Evolutionary conservation across 495 filamentous ascomycete species (phyloP).

Genomic region (Hypoxylon fragiforme): DNA sequence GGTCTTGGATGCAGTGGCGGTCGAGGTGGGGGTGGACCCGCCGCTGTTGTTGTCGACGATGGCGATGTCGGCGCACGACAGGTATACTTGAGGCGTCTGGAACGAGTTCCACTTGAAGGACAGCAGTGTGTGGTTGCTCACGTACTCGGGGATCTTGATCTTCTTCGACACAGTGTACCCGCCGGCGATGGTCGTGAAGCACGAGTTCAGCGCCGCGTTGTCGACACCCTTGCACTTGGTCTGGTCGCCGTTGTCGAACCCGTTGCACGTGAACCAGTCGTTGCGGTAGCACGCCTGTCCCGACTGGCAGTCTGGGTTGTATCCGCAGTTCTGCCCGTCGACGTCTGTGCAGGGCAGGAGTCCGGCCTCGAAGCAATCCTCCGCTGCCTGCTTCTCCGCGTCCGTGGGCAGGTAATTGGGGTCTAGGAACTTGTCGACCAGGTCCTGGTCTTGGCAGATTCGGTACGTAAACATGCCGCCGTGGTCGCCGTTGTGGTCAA

Average conservation of each 20-base stretch:
- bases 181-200: slow-evolving; percentile 56
- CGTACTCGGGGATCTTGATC: slow-evolving; percentile 53
- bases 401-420: slow-evolving; percentile 55
- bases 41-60: slow-evolving; percentile 42
- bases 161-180: slow-evolving; percentile 61
- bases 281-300: slow-evolving; percentile 55
- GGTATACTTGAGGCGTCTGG: slow-evolving; percentile 60
- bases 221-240: slow-evolving; percentile 57
- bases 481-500: slow-evolving; percentile 63
- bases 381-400: slow-evolving; percentile 58
- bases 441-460: slow-evolving; percentile 55
- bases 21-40: slow-evolving; percentile 16
- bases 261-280: slow-evolving; percentile 64
- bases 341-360: slow-evolving; percentile 57
- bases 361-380: slow-evolving; percentile 57
- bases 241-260: slow-evolving; percentile 37
- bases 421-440: slow-evolving; percentile 57
- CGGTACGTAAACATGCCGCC: slow-evolving; percentile 64
- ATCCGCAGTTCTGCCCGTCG: slow-evolving; percentile 54
- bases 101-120: slow-evolving; percentile 61
- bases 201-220: slow-evolving; percentile 47
- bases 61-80: slow-evolving; percentile 59
- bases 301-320: slow-evolving; percentile 53
- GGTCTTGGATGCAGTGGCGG: slow-evolving; percentile 28
- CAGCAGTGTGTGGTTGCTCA: slow-evolving; percentile 54